Percentiles rank a stretch among this genome's conserved stretches.
phyloP scores from a whole-genome alignment of 441 rosid species.

The Euphorbia schlechtendalii region DNA sequence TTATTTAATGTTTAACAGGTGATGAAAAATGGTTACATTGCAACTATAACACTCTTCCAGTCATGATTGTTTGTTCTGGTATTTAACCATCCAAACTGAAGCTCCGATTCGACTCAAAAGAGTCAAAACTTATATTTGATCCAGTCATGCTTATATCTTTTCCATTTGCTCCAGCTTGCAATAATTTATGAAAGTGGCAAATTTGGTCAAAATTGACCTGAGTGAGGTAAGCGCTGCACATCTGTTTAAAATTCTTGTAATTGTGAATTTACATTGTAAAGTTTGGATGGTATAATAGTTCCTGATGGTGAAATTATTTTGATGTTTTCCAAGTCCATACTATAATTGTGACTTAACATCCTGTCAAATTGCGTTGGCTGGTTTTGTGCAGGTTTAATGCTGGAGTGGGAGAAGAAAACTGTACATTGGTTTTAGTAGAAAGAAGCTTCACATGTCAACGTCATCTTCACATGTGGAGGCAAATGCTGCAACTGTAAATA shows the following conservation, averaged over 20 bases:
- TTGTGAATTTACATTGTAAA: not conserved
- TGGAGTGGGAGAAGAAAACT: constrained; percentile 22
- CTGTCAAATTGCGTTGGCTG: not conserved
- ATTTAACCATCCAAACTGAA: constrained; percentile 2
- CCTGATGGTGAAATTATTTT: not conserved
- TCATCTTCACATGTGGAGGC: constrained; percentile 4
- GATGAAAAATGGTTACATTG: constrained; percentile 91
- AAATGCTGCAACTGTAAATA: constrained; percentile 22
- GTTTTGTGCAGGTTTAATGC: constrained; percentile 8
- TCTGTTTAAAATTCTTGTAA: not conserved
- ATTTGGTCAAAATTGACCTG: not conserved
- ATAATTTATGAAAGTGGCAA: not conserved
- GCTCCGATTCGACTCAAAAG: not conserved
- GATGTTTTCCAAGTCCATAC: not conserved
- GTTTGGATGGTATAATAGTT: not conserved
- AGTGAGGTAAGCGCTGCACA: not conserved
- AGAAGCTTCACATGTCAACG: not conserved
- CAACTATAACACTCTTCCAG: constrained; percentile 86
- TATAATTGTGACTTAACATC: no score
- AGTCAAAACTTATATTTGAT: no score
- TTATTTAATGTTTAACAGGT: constrained; percentile 42
- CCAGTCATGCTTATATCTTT: not conserved
- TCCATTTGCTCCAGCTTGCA: not conserved
- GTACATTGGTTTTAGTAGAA: constrained; percentile 14
- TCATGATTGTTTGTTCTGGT: constrained; percentile 40